phyloP scores from a whole-genome alignment of 176 grass and related monocot species.

The Rhipidocladum racemiflorum region DNA sequence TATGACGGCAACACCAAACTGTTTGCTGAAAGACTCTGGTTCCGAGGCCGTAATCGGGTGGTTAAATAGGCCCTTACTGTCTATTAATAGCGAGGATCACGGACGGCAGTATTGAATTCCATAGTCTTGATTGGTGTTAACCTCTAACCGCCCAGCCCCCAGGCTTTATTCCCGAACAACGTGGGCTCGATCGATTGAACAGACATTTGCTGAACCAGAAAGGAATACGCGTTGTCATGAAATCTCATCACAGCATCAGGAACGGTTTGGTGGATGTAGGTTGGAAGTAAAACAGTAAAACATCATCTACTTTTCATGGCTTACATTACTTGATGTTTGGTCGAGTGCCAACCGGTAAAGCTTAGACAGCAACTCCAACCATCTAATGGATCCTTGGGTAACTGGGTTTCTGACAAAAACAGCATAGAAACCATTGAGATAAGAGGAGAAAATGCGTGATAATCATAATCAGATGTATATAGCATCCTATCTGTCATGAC shows the following conservation, averaged over 20 bases:
- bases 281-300: not conserved
- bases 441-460: not conserved
- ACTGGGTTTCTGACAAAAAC: not conserved
- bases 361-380: constrained; percentile 1
- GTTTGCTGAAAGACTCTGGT: not conserved
- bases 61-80: not conserved
- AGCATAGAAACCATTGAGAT: not conserved
- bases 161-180: not conserved
- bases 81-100: not conserved
- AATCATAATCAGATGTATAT: not conserved
- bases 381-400: not conserved
- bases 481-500: constrained; percentile 10
- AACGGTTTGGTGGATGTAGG: constrained; percentile 8
- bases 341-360: constrained; percentile 14
- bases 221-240: not conserved
- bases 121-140: not conserved
- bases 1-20: not conserved
- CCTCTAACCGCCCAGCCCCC: not conserved
- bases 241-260: not conserved
- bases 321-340: not conserved
- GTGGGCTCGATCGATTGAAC: not conserved
- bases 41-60: not conserved
- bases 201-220: not conserved
- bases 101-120: not conserved
- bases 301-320: not conserved